A percentile compares a stretch with the other conserved stretches of the same genome.
Evolutionary conservation across 2,329 filamentous ascomycete genomes (phyloP).

Genomic region (Pyrenochaeta sp.): DNA sequence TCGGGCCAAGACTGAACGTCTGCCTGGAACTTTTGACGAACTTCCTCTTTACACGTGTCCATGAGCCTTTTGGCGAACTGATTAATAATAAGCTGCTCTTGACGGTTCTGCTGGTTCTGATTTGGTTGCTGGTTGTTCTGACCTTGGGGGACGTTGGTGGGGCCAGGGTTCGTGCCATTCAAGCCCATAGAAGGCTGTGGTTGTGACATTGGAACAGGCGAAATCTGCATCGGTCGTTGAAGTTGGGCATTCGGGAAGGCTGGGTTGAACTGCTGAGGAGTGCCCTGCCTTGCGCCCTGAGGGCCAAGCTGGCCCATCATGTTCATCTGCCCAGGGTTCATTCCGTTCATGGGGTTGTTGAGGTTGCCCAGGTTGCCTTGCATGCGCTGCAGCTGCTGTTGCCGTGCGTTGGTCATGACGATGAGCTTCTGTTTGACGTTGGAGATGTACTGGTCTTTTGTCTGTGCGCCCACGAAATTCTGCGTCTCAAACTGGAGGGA

Average conservation of each 20-base stretch:
- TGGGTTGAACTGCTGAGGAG: conserved; percentile 53
- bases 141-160: conserved; percentile 30
- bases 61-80: conserved; percentile 58
- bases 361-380: conserved; percentile 31
- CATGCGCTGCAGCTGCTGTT: conserved; percentile 39
- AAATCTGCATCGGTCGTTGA: conserved; percentile 60
- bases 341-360: conserved; percentile 40
- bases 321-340: conserved; percentile 44
- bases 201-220: conserved; percentile 55
- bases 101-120: conserved; percentile 31
- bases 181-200: conserved; percentile 44
- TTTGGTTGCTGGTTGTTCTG: conserved; percentile 44
- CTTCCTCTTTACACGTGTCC: conserved; percentile 57
- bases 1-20: conserved; percentile 55
- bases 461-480: conserved; percentile 32
- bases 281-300: conserved; percentile 48
- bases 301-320: conserved; percentile 49
- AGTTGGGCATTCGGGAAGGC: conserved; percentile 59
- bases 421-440: conserved; percentile 42
- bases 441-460: conserved; percentile 44
- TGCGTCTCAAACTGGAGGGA: conserved; percentile 42
- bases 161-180: conserved; percentile 28
- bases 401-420: conserved; percentile 39
- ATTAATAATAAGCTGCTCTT: conserved; percentile 48
- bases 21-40: conserved; percentile 54